Percentiles rank a stretch among this genome's conserved stretches.
phyloP scores from a whole-genome alignment of 1,284 basidiomycete genomes.

The Puccinia polysora region DNA sequence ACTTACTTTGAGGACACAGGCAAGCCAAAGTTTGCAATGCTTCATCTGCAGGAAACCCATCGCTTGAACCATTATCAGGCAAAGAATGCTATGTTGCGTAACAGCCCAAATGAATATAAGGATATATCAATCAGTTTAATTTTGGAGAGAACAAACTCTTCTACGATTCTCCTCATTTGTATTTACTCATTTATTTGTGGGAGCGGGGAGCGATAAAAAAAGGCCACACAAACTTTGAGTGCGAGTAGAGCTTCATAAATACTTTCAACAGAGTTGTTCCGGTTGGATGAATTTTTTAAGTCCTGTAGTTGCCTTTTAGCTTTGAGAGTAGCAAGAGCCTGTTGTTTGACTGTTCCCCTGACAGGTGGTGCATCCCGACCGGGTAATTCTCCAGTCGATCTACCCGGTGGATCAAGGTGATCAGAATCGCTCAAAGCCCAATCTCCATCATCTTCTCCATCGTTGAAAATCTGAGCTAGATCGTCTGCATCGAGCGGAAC shows the following conservation, averaged over 20 bases:
- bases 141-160: neutral
- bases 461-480: no score
- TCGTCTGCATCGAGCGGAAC: neutral
- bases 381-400: neutral
- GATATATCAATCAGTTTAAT: neutral
- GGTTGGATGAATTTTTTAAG: neutral
- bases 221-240: constrained; percentile 2
- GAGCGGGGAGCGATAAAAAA: no score
- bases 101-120: neutral
- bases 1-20: constrained; percentile 12
- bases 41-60: constrained; percentile 2
- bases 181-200: no score
- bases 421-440: neutral
- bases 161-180: no score
- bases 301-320: constrained; percentile 17
- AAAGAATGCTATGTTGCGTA: constrained; percentile 1
- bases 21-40: constrained; percentile 20
- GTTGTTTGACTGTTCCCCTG: constrained; percentile 10
- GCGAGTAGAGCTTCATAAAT: constrained; percentile 13
- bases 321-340: constrained; percentile 15
- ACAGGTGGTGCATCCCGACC: constrained; percentile 1
- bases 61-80: neutral
- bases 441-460: constrained; percentile 9
- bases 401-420: neutral
- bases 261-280: neutral